A percentile compares a stretch with the other conserved stretches of the same genome.
Conservation (phyloP, 1,284 basidiomycete genomes). For the Boletus semigastroideus region DNA sequence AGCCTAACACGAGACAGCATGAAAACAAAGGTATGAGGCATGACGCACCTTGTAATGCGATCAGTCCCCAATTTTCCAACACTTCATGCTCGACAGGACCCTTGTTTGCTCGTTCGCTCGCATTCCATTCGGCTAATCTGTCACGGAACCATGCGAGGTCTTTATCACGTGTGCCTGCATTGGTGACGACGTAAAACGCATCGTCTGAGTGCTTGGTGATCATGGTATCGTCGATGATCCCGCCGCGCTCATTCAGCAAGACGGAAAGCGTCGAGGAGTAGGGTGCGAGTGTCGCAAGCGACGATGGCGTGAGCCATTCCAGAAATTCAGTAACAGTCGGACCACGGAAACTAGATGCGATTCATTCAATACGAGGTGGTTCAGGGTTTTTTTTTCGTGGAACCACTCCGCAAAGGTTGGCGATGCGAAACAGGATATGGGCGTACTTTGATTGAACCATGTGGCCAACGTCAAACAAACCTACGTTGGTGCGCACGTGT, state of each 20-base stretch:
- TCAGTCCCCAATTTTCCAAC: slow-evolving; percentile 82
- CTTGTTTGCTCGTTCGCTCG: slow-evolving; percentile 43
- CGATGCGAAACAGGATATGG: neutral
- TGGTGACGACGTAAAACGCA: slow-evolving; percentile 94
- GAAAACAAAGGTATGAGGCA: too few relatives aligned
- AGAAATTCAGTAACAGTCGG: slow-evolving; percentile 76
- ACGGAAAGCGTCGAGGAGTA: slow-evolving; percentile 86
- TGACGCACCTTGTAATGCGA: slow-evolving; percentile 82
- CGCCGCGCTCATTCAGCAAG: slow-evolving; percentile 84
- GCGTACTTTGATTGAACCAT: slow-evolving; percentile 88
- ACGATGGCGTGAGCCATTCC: slow-evolving; percentile 83
- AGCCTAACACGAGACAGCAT: neutral
- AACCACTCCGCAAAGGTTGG: neutral
- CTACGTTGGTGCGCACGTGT: slow-evolving; percentile 82
- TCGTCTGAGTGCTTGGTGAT: slow-evolving; percentile 81
- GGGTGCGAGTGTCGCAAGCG: slow-evolving; percentile 62
- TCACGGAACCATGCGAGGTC: slow-evolving; percentile 80
- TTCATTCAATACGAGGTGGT: neutral
- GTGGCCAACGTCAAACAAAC: slow-evolving; percentile 97
- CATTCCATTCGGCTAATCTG: slow-evolving; percentile 78
- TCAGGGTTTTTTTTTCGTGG: neutral
- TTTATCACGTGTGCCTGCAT: slow-evolving; percentile 83
- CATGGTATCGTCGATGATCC: slow-evolving; percentile 94
- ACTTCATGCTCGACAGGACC: slow-evolving; percentile 79
- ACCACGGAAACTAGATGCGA: slow-evolving; percentile 58